These are phyloP conservation scores for Chrysopogon serrulatus DNA, from an alignment of 176 grass and related monocot species.

Conservation along the genomic window DNA sequence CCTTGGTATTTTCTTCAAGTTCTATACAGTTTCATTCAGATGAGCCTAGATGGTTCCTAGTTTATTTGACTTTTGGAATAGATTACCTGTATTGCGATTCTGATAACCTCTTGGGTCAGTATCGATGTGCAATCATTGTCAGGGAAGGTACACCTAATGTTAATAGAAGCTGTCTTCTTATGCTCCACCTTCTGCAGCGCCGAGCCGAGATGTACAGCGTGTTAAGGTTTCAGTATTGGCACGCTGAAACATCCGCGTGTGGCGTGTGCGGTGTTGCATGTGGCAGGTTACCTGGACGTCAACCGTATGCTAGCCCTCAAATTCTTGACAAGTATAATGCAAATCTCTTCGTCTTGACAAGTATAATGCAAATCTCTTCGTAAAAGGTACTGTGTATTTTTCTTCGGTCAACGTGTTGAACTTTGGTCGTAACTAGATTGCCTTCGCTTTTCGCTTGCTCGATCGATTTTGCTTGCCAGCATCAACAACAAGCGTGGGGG, in stretches of 20 bases:
- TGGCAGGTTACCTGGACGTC: background rate
- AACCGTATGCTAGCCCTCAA: background rate
- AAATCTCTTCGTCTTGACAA: background rate
- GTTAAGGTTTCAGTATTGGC: background rate
- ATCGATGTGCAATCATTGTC: background rate
- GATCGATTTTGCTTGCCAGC: background rate
- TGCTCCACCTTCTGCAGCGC: background rate
- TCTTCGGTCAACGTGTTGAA: background rate
- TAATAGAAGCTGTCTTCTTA: background rate
- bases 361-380: background rate
- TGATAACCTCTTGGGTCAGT: background rate
- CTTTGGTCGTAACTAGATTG: background rate
- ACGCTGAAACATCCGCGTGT: background rate
- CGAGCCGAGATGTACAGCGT: background rate
- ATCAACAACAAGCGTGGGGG: background rate
- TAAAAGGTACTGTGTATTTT: background rate
- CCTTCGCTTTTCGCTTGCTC: background rate
- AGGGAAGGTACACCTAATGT: background rate
- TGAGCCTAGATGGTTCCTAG: background rate
- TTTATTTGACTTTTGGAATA: background rate
- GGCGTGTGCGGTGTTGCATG: background rate
- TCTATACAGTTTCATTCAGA: background rate
- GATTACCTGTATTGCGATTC: background rate
- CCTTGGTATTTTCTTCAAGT: constrained; percentile 3
- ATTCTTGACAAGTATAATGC: too few species aligned